These are phyloP conservation scores for Trebouxiophyceae sp. DNA, from an alignment of 163 green algal genomes.

Conservation along the genomic window DNA sequence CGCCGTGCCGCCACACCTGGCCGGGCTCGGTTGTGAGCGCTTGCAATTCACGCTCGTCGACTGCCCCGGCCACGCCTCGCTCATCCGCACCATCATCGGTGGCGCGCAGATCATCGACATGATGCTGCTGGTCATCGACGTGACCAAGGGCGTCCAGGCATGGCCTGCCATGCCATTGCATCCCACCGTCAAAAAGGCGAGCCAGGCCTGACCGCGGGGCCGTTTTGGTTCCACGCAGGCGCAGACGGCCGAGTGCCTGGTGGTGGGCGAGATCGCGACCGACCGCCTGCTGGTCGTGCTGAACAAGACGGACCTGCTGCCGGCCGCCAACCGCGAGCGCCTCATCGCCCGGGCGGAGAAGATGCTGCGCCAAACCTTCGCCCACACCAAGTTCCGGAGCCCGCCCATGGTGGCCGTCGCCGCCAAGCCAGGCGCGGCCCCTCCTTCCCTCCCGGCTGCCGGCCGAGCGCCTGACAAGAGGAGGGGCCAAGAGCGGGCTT, in stretches of 20 bases:
- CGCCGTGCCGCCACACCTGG: slow-evolving; percentile 44
- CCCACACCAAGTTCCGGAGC: slow-evolving; percentile 77
- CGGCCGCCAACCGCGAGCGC: slow-evolving; percentile 31
- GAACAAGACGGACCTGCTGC: slow-evolving; percentile 80
- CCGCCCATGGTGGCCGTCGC: slow-evolving; percentile 64
- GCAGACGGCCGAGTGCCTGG: slow-evolving; percentile 94
- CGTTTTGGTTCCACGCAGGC: slow-evolving; percentile 48
- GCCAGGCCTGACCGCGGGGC: neutral
- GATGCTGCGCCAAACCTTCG: slow-evolving; percentile 62
- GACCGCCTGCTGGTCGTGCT: slow-evolving; percentile 68
- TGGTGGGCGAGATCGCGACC: slow-evolving; percentile 76
- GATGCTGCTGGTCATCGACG: slow-evolving; percentile 91
- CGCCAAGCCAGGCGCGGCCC: slow-evolving; percentile 54
- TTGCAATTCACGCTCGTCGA: slow-evolving; percentile 98
- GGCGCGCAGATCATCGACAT: slow-evolving; percentile 94
- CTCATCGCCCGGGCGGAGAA: slow-evolving; percentile 68
- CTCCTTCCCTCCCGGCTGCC: neutral
- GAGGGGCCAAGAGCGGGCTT: neutral
- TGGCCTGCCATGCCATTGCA: no score
- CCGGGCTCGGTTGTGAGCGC: neutral
- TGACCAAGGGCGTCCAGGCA: slow-evolving; percentile 75
- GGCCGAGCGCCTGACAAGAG: neutral
- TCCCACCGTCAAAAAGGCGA: no score
- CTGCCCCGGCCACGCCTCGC: slow-evolving; percentile 90
- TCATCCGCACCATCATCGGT: slow-evolving; percentile 86